These are phyloP conservation scores for Tricholoma hemisulphureum DNA, from an alignment of 768 basidiomycete species.

Conservation along the genomic window DNA sequence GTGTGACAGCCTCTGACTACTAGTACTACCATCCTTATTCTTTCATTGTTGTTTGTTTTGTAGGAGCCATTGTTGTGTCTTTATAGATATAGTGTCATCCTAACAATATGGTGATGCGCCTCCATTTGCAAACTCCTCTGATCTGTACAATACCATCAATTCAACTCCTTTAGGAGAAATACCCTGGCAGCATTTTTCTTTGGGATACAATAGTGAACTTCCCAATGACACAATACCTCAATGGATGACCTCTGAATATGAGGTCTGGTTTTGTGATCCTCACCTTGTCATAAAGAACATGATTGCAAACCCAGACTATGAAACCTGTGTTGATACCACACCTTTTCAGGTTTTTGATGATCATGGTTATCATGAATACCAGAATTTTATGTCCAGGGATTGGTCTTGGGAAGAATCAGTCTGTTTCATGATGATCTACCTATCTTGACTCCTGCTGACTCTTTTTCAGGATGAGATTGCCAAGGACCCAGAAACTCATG, in stretches of 20 bases:
- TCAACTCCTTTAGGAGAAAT: conserved; percentile 23
- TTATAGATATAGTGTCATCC: too few species aligned
- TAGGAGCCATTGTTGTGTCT: too few species aligned
- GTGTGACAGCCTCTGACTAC: too few species aligned
- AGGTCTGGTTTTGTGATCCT: too few species aligned
- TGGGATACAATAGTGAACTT: conserved; percentile 21
- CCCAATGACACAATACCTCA: conserved; percentile 10
- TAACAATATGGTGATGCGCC: too few species aligned
- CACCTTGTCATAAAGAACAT: too few species aligned
- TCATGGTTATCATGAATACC: conserved; percentile 11
- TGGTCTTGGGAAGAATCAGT: conserved; percentile 26
- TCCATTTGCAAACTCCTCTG: too few species aligned
- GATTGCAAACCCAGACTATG: conserved; percentile 11
- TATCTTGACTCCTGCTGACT: not conserved
- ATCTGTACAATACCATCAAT: too few species aligned
- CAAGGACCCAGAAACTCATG: conserved; percentile 13
- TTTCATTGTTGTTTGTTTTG: too few species aligned
- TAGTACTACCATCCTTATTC: too few species aligned
- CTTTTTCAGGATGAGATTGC: not conserved
- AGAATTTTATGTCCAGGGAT: conserved; percentile 24
- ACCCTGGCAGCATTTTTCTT: conserved; percentile 26
- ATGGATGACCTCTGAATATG: too few species aligned
- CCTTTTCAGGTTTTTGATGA: conserved; percentile 17
- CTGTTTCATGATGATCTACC: not conserved
- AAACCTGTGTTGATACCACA: conserved; percentile 16